Percentiles rank a stretch among this genome's conserved stretches.
Conservation (phyloP, 352 stramenopile genomes). For the Globisporangium abappressorium region DNA sequence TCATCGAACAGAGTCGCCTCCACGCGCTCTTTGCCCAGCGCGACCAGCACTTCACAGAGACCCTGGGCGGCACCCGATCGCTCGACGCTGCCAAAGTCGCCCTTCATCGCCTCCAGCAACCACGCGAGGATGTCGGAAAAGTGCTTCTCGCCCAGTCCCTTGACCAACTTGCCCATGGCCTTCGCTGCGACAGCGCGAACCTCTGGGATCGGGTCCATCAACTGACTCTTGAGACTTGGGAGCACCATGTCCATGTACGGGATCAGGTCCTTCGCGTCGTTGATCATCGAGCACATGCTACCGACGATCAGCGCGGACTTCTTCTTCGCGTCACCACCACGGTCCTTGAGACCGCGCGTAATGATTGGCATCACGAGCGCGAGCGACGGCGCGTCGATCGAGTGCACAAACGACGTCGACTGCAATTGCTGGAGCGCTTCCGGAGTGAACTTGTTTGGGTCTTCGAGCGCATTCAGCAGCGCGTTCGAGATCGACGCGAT, state of each 20-base stretch:
- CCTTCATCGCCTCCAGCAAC: slow-evolving; percentile 96
- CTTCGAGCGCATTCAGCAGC: slow-evolving; percentile 95
- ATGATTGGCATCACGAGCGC: slow-evolving; percentile 99
- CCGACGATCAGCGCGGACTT: slow-evolving; percentile 98
- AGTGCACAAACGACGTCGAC: slow-evolving; percentile 98
- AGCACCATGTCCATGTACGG: slow-evolving; percentile 98
- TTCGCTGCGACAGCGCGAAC: slow-evolving; percentile 94
- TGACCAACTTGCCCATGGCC: slow-evolving; percentile 93
- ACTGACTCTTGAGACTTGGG: slow-evolving; percentile 93
- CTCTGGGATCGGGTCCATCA: slow-evolving; percentile 93
- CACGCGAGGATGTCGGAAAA: slow-evolving; percentile 96
- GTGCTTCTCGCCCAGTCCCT: slow-evolving; percentile 94
- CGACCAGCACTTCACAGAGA: slow-evolving; percentile 95
- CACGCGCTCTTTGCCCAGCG: slow-evolving; percentile 76
- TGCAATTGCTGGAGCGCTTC: slow-evolving; percentile 97
- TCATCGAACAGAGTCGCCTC: slow-evolving; percentile 86
- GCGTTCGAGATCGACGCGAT: slow-evolving; percentile 94
- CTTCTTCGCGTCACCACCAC: slow-evolving; percentile 96
- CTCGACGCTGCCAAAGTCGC: slow-evolving; percentile 94
- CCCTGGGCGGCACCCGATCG: slow-evolving; percentile 97
- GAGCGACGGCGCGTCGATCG: slow-evolving; percentile 98
- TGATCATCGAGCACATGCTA: slow-evolving; percentile 99
- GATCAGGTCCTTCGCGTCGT: slow-evolving; percentile 96
- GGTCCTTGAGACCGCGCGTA: slow-evolving; percentile 96
- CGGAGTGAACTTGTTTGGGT: slow-evolving; percentile 91